These are phyloP conservation scores for Tremellales sp. DNA, from an alignment of 1,284 basidiomycete genomes.

Conservation along the genomic window DNA sequence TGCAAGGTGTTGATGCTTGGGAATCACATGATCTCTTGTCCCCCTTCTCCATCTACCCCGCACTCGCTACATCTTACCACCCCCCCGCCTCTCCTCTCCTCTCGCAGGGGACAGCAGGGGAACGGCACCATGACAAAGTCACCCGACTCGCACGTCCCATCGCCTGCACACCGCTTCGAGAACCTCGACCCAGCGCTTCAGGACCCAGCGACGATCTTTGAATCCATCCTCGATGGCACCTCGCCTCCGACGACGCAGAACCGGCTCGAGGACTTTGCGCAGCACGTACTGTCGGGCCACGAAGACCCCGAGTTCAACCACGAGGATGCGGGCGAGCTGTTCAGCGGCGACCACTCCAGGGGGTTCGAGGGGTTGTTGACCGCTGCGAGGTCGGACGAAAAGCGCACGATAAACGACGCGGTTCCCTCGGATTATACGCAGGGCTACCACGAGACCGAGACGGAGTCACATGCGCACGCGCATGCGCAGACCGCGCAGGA, in stretches of 20 bases:
- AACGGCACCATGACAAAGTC: background rate
- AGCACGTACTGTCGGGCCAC: constrained; percentile 20
- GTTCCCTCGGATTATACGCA: too few relatives aligned
- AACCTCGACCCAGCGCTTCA: constrained; percentile 24
- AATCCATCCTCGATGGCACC: background rate
- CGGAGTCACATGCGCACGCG: too few relatives aligned
- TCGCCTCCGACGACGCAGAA: constrained; percentile 6
- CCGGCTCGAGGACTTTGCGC: constrained; percentile 24
- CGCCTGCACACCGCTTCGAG: constrained; percentile 12
- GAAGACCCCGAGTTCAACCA: constrained; percentile 1
- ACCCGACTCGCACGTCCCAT: background rate
- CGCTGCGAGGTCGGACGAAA: background rate
- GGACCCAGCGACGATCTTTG: constrained; percentile 8
- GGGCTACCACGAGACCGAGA: too few relatives aligned
- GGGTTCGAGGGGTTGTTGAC: constrained; percentile 2
- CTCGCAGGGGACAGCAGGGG: too few relatives aligned
- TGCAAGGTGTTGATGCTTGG: background rate
- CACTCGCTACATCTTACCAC: too few relatives aligned
- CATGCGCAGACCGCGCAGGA: too few relatives aligned
- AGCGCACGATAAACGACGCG: constrained; percentile 4
- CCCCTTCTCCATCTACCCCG: too few relatives aligned
- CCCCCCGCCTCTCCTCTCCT: too few relatives aligned
- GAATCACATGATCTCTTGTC: too few relatives aligned
- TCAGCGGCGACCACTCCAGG: constrained; percentile 3
- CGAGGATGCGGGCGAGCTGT: too few relatives aligned